Conservation (phyloP, 371 early-diverging fungal species). For the Lichtheimia ramosa region DNA sequence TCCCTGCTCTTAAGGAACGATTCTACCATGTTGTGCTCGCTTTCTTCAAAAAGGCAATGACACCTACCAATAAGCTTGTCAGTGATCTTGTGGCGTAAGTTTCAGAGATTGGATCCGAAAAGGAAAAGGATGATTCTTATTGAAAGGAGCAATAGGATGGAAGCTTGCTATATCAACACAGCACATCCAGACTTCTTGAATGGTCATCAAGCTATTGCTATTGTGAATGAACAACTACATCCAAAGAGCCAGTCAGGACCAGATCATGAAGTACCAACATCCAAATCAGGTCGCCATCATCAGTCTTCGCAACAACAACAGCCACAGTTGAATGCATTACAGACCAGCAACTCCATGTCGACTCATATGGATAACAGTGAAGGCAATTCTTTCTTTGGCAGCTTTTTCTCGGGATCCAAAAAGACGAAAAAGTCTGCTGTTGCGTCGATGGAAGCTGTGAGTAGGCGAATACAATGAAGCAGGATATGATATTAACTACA, state of each 20-base stretch:
- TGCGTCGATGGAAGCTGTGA: conserved; percentile 72
- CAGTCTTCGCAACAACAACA: conserved; percentile 42
- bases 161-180: conserved; percentile 97
- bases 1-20: conserved; percentile 90
- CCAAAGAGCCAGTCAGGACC: conserved; percentile 52
- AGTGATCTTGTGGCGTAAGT: conserved; percentile 82
- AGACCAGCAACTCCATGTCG: conserved; percentile 25
- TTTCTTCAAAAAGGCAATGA: conserved; percentile 86
- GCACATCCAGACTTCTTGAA: conserved; percentile 98
- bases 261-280: conserved; percentile 27
- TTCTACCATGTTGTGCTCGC: conserved; percentile 89
- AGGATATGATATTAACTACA: background rate
- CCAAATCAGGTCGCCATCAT: conserved; percentile 28
- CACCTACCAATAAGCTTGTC: conserved; percentile 94
- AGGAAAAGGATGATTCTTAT: background rate
- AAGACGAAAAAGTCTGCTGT: conserved; percentile 65
- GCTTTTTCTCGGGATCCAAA: conserved; percentile 84
- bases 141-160: conserved; percentile 61
- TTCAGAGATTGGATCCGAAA: background rate
- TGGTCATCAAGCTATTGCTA: conserved; percentile 94
- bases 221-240: conserved; percentile 85
- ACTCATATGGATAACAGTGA: conserved; percentile 18
- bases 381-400: conserved; percentile 82
- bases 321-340: conserved; percentile 25
- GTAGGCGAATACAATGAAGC: conserved; percentile 7